A percentile compares a stretch with the other conserved stretches of the same genome.
These are phyloP conservation scores for Globisporangium splendens DNA, from an alignment of 352 stramenopile species.

Conservation along the genomic window DNA sequence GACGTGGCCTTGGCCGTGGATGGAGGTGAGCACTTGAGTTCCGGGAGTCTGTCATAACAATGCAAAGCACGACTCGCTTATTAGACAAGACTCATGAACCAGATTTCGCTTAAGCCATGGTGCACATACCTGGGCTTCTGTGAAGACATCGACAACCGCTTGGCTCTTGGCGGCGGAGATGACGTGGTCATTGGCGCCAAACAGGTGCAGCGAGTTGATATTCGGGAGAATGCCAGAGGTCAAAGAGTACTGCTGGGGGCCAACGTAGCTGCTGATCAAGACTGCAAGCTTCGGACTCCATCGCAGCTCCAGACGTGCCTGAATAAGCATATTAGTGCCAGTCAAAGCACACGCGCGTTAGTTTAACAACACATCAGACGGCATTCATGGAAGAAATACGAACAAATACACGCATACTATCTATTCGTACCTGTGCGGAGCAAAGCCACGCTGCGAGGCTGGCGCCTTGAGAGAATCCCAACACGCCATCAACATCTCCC, in stretches of 20 bases:
- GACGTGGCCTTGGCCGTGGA: conserved; percentile 76
- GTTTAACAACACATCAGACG: background rate
- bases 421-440: conserved; percentile 33
- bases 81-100: background rate
- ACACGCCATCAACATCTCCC: conserved; percentile 64
- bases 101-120: too few relatives aligned
- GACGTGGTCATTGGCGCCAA: conserved; percentile 78
- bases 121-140: conserved; percentile 35
- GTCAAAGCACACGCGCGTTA: too few relatives aligned
- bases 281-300: conserved; percentile 72
- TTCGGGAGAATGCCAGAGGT: conserved; percentile 41
- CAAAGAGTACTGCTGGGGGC: conserved; percentile 53
- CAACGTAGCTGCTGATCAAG: conserved; percentile 72
- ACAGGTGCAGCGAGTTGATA: conserved; percentile 71
- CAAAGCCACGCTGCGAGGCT: conserved; percentile 81
- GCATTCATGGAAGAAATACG: background rate
- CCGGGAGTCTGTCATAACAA: conserved; percentile 1
- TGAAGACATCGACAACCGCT: conserved; percentile 65
- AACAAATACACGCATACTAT: conserved; percentile 9
- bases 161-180: conserved; percentile 69
- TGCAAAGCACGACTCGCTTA: background rate
- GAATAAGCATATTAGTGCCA: background rate
- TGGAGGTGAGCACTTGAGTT: conserved; percentile 44
- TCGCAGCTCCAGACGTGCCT: conserved; percentile 50
- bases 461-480: conserved; percentile 84